Base-by-base conservation (phyloP, 768 basidiomycete species). In the Tulasnella sp. region DNA sequence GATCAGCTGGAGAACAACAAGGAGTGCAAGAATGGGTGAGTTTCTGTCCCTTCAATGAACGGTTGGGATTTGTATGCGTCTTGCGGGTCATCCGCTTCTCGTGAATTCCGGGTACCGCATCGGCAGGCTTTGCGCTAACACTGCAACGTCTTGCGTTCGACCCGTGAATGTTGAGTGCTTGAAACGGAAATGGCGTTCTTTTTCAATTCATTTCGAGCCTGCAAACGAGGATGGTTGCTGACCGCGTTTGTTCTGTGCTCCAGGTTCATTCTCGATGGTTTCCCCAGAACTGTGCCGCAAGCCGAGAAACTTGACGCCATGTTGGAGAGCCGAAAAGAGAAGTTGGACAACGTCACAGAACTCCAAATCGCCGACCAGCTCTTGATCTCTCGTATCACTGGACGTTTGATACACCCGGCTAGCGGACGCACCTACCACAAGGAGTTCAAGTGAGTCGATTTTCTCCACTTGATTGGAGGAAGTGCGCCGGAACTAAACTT, bases 221-320 rank as follows among this genome's bases (percentile, higher is more conserved):
- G 3, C 7, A 29, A 52, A 11, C 7, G 37, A 42, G 40, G n/a
- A n/a, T 26, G 34, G 4, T 36, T 22, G 44, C 69, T 47, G 69
- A 59, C 41, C 44, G n/a, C 22, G n/a, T 34, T 47, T 12, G 3
- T 29, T n/a, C 4, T 35, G 12, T 29, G 26, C 52, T 52, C 17
- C 76, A 98, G 96, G 41, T 99, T 99, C 81, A 97, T 99, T 72
- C 85, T 99, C 67, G 97, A 99, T 78, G 97, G 97, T n/a, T 99
- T 99, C 87, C 97, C 97, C 47, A 90, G 97, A 52, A 98, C 96
- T 4, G 93, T 98, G 40, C 89, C 91, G 11, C 97, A 99, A 78
- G 97, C 97, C 2, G 87, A 95, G 81, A 98, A 97, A 81, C 89
- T 99, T 70, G 96, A 96, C 78, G 82, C 84, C 73, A 98, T 99